Evolutionary conservation across 2,329 filamentous ascomycete genomes (phyloP).

Genomic region (Aspergillus brunneoviolaceus): DNA sequence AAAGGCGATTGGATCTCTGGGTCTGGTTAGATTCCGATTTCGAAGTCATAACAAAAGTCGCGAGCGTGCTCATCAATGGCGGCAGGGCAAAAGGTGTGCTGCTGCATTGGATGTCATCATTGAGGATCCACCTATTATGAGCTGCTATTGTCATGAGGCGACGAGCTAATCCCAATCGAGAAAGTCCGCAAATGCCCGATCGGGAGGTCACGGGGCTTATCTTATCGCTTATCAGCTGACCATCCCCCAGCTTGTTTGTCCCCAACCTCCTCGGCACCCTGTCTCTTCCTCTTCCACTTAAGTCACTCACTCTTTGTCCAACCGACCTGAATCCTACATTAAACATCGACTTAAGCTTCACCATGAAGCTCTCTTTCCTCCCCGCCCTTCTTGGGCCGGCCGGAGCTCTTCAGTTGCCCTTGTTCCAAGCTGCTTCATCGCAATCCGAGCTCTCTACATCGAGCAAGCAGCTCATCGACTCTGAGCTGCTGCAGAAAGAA

Average conservation of each 20-base stretch:
- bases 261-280: neutral
- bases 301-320: neutral
- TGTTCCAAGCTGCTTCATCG: slow-evolving; percentile 5
- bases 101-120: too few species aligned
- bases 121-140: too few species aligned
- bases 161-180: neutral
- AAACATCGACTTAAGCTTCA: neutral
- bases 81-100: too few species aligned
- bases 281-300: neutral
- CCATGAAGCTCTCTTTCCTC: neutral
- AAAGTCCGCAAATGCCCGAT: neutral
- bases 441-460: slow-evolving; percentile 17
- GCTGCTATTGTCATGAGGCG: too few species aligned
- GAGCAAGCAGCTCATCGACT: slow-evolving; percentile 47
- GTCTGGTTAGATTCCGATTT: too few species aligned
- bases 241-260: neutral
- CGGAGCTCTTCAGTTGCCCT: slow-evolving; percentile 22
- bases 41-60: too few species aligned
- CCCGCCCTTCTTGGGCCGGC: slow-evolving; percentile 12
- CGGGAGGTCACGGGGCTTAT: neutral
- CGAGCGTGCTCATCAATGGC: too few species aligned
- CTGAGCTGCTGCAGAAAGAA: slow-evolving; percentile 39
- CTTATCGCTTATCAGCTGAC: slow-evolving; percentile 1
- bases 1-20: too few species aligned
- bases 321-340: neutral